Evolutionary conservation across 2,329 filamentous ascomycete species (phyloP), one percentile per base, ranked within the genome.

Genomic region (Passalora sequoiae): DNA sequence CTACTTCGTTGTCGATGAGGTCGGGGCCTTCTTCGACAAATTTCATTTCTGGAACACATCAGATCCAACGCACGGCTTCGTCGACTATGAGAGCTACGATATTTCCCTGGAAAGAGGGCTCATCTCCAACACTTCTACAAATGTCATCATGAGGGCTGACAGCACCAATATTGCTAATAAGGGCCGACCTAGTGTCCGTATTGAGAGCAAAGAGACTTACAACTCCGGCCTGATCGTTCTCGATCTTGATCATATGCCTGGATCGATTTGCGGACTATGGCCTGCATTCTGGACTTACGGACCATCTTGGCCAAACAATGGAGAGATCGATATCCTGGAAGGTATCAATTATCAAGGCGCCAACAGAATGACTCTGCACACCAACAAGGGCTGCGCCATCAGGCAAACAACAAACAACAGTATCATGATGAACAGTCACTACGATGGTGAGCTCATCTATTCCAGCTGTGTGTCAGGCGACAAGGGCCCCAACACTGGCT

Each of bases 41-140:
- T 76, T 77, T 56, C 55, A 61, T 19, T 77, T 78, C 60, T 76
- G 65, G 53, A 73, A 70, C 6, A 68, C 46, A 15, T n/a, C 54
- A 4, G 86, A 92, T 58, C 86, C 86, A 0, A 92, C 86, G 2
- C 56, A 81, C 50, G 86, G 86, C 21, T 86, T 80, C 56, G 86
- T 92, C 56, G 66, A 78, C 49, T 92, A 89, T 57, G 73, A 80
- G 40, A 69, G 77, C 52, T 70, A 73, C 40, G 44, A 60, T 10
- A 75, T 73, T 1, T 84, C 85, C 42, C 24, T 44, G 9, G 40
- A 31, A 16, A 39, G 28, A 9, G 44, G 46, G 7, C 40, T 58
- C 22, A 54, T 61, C 49, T 44, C 44, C 24, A 53, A 37, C 24
- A 43, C 47, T 9, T 33, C 46, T 12, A 46, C 24, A 22, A 51